Percentiles rank a stretch among this genome's conserved stretches.
Conservation (phyloP, 1,139 yeast genomes). For the Candida gigantensis region DNA sequence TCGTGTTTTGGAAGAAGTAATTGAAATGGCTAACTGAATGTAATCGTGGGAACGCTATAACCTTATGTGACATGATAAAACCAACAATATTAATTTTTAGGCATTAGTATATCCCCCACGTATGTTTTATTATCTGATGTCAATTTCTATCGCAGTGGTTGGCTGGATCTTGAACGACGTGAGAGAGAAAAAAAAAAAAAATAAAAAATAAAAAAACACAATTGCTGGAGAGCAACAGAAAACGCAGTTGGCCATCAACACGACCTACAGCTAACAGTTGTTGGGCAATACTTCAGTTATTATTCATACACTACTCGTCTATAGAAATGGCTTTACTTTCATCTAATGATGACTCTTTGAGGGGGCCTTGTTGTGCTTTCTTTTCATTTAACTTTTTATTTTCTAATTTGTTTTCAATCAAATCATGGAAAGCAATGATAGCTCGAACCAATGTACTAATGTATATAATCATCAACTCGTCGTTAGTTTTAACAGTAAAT, state of each 20-base stretch:
- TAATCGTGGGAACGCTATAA: constrained; percentile 28
- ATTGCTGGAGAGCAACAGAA: too few relatives aligned
- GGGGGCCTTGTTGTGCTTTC: constrained; percentile 14
- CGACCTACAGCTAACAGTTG: too few relatives aligned
- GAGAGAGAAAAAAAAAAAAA: too few relatives aligned
- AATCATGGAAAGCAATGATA: constrained; percentile 93
- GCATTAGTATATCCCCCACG: background rate
- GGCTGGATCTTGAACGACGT: background rate
- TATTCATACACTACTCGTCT: constrained; percentile 13
- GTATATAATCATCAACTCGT: constrained; percentile 91
- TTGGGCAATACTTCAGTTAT: too few relatives aligned
- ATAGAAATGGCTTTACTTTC: constrained; percentile 12
- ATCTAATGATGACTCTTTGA: constrained; percentile 8
- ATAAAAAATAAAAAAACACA: too few relatives aligned
- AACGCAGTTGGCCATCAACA: too few relatives aligned
- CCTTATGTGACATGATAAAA: constrained; percentile 6
- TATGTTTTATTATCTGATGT: background rate
- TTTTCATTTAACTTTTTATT: constrained; percentile 60
- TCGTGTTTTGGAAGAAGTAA: constrained; percentile 43
- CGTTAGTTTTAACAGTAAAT: constrained; percentile 89
- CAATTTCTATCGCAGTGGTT: constrained; percentile 1
- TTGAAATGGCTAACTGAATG: constrained; percentile 35
- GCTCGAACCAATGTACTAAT: constrained; percentile 89
- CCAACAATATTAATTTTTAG: too few relatives aligned
- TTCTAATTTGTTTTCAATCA: constrained; percentile 92